phyloP scores from a whole-genome alignment of 2,329 filamentous ascomycete species.

The Xylariaceae sp. region DNA sequence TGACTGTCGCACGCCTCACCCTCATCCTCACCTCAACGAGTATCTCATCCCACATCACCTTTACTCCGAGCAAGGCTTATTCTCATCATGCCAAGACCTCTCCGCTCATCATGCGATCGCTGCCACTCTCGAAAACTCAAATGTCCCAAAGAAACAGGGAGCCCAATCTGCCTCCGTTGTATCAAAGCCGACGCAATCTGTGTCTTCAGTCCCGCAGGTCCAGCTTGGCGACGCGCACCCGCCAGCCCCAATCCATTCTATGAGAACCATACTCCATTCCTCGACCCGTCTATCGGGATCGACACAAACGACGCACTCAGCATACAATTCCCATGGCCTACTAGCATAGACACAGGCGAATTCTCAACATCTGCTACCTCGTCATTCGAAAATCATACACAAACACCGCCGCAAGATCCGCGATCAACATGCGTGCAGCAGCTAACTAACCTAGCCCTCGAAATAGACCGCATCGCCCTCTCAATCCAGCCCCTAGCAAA shows the following conservation, averaged over 20 bases:
- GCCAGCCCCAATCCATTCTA: slow-evolving; percentile 4
- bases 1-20: neutral
- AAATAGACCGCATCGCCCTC: slow-evolving; percentile 27
- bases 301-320: slow-evolving; percentile 8
- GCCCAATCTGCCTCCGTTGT: slow-evolving; percentile 40
- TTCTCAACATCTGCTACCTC: neutral
- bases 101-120: slow-evolving; percentile 31
- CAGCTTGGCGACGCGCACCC: slow-evolving; percentile 13
- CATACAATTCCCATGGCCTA: slow-evolving; percentile 23
- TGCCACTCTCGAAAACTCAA: slow-evolving; percentile 48
- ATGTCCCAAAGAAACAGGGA: slow-evolving; percentile 40
- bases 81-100: slow-evolving; percentile 22
- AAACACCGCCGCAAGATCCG: slow-evolving; percentile 8
- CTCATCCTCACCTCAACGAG: neutral
- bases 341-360: neutral
- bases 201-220: slow-evolving; percentile 40
- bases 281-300: neutral
- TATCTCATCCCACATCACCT: neutral
- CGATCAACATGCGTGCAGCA: slow-evolving; percentile 19
- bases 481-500: slow-evolving; percentile 17
- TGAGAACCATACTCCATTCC: slow-evolving; percentile 11
- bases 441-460: slow-evolving; percentile 24
- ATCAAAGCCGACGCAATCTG: slow-evolving; percentile 40
- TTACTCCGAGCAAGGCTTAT: neutral
- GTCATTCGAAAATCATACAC: neutral